Evolutionary conservation across 768 basidiomycete genomes (phyloP).

Genomic region (Trametes cingulata): DNA sequence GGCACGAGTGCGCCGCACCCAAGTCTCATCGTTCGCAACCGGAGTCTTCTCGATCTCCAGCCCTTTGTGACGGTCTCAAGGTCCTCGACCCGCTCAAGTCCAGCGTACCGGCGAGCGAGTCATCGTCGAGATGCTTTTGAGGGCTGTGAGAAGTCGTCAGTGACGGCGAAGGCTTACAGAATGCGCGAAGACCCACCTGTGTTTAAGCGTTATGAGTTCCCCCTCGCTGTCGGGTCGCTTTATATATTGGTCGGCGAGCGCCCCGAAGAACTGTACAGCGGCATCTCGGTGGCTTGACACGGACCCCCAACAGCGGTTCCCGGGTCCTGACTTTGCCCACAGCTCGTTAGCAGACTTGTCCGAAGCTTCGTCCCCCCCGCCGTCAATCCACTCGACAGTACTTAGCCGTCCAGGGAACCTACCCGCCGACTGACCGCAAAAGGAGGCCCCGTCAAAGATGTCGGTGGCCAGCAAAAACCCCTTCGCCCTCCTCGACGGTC

Average conservation of each 20-base stretch:
- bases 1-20: conserved; percentile 72
- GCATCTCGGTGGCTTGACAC: conserved; percentile 30
- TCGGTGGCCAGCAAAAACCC: conserved; percentile 90
- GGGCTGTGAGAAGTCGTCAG: conserved; percentile 45
- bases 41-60: conserved; percentile 62
- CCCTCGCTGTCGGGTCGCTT: not conserved
- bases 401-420: conserved; percentile 23
- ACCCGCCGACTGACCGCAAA: conserved; percentile 36
- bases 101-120: conserved; percentile 60
- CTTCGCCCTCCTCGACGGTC: conserved; percentile 82
- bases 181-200: conserved; percentile 52
- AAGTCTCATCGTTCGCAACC: conserved; percentile 69
- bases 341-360: conserved; percentile 2
- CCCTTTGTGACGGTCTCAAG: conserved; percentile 81
- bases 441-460: conserved; percentile 73
- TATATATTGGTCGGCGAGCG: conserved; percentile 24
- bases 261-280: conserved; percentile 37
- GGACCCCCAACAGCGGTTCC: conserved; percentile 25
- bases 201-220: conserved; percentile 53
- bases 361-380: conserved; percentile 20
- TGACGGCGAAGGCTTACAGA: not conserved
- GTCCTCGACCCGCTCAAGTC: conserved; percentile 81
- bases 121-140: conserved; percentile 91
- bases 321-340: conserved; percentile 21
- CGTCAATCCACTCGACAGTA: conserved; percentile 23